Evolutionary conservation across 805 yeast genomes (phyloP).

Genomic region (Candida koratica): DNA sequence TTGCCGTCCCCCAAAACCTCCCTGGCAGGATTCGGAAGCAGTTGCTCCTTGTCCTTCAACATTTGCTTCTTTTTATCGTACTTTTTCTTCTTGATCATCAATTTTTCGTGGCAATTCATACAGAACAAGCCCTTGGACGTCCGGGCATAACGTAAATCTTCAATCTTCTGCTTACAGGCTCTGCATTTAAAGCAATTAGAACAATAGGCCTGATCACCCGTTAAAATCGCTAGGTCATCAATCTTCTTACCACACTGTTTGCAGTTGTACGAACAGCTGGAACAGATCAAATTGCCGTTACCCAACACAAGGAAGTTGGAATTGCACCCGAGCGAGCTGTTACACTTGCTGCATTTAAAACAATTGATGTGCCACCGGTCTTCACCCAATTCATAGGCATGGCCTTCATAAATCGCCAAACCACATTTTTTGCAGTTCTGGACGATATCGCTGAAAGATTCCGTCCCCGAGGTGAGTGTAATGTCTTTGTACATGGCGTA

Average conservation of each 20-base stretch:
- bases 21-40: background rate
- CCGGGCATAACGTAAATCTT: constrained; percentile 85
- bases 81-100: constrained; percentile 70
- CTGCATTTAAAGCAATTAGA: constrained; percentile 86
- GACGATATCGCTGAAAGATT: constrained; percentile 10
- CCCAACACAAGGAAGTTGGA: constrained; percentile 89
- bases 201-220: constrained; percentile 95
- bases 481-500: constrained; percentile 6
- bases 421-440: constrained; percentile 41
- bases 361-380: constrained; percentile 96
- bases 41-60: constrained; percentile 13
- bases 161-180: constrained; percentile 79
- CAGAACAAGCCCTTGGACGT: constrained; percentile 92
- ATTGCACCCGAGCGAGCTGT: constrained; percentile 72
- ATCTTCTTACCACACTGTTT: constrained; percentile 80
- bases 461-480: constrained; percentile 7
- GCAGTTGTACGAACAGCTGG: constrained; percentile 89
- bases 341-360: constrained; percentile 85
- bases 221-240: constrained; percentile 87
- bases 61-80: constrained; percentile 48
- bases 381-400: constrained; percentile 91
- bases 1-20: background rate
- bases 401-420: constrained; percentile 71
- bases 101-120: constrained; percentile 83
- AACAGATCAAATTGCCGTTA: constrained; percentile 86